Percentiles rank a stretch among this genome's conserved stretches.
These are phyloP conservation scores for Byssochlamys sp. DNA, from an alignment of 2,329 filamentous ascomycete species.

Conservation along the genomic window DNA sequence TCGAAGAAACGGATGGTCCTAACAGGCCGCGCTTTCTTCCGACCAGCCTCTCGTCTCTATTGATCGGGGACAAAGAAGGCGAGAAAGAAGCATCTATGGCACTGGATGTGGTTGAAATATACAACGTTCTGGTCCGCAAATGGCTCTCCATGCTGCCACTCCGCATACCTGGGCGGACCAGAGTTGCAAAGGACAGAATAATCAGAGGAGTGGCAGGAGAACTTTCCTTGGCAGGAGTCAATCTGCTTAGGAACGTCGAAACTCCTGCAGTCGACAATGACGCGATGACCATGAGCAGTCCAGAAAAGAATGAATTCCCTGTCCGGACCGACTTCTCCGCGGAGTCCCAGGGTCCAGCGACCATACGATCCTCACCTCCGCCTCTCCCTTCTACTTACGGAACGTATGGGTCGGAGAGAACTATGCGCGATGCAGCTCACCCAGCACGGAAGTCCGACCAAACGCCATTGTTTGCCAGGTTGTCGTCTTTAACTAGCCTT, in stretches of 20 bases:
- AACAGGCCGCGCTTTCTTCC: not conserved
- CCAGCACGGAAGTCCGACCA: not conserved
- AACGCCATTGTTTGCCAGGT: conserved; percentile 8
- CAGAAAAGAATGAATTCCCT: not conserved
- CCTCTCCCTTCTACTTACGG: not conserved
- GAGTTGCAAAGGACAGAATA: conserved; percentile 29
- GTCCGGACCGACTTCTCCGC: not conserved
- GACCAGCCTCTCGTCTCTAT: not conserved
- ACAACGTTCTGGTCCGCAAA: conserved; percentile 27
- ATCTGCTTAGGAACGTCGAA: conserved; percentile 9
- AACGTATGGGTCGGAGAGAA: not conserved
- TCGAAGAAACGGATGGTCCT: not conserved
- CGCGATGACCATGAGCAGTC: not conserved
- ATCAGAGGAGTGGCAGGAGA: conserved; percentile 29
- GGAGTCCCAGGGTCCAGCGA: not conserved
- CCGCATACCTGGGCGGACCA: conserved; percentile 25
- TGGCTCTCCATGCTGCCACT: conserved; percentile 27
- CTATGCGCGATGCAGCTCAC: not conserved
- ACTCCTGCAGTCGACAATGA: not conserved
- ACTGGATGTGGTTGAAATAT: conserved; percentile 18
- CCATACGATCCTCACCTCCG: not conserved
- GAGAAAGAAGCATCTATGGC: conserved; percentile 2
- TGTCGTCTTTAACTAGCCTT: conserved; percentile 23
- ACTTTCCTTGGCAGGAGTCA: conserved; percentile 26
- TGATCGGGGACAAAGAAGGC: not conserved